These are phyloP conservation scores for Thamnidium elegans DNA, from an alignment of 192 early-diverging fungal genomes.

Conservation along the genomic window DNA sequence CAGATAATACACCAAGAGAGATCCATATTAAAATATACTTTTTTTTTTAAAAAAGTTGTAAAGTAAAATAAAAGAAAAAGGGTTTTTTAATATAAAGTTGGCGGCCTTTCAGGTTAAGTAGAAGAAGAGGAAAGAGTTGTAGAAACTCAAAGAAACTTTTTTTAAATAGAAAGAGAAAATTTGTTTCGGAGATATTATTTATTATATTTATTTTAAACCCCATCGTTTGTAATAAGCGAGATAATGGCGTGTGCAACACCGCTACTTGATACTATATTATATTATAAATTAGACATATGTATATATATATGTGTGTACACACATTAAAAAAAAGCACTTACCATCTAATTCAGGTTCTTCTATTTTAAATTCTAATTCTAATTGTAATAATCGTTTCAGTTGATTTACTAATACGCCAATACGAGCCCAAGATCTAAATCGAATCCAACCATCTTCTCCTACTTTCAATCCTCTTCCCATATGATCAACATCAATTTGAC, in stretches of 20 bases:
- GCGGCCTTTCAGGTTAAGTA: neutral
- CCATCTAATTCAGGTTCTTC: slow-evolving; percentile 57
- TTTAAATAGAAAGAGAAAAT: neutral
- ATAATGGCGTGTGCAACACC: slow-evolving; percentile 29
- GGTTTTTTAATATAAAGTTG: neutral
- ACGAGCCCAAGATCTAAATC: slow-evolving; percentile 70
- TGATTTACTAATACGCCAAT: slow-evolving; percentile 75
- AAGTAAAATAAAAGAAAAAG: slow-evolving; percentile 7
- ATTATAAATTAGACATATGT: neutral
- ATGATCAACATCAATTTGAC: slow-evolving; percentile 69
- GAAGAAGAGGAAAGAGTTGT: neutral
- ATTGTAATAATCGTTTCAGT: slow-evolving; percentile 68
- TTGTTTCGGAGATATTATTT: neutral
- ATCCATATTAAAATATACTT: slow-evolving; percentile 24
- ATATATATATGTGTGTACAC: no score
- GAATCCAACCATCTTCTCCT: slow-evolving; percentile 54
- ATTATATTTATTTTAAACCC: slow-evolving; percentile 3
- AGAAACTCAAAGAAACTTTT: neutral
- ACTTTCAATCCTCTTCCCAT: slow-evolving; percentile 59
- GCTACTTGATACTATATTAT: slow-evolving; percentile 15
- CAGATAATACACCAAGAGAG: slow-evolving; percentile 41
- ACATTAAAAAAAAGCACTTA: slow-evolving; percentile 14
- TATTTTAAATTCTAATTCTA: slow-evolving; percentile 69
- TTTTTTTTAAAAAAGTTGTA: neutral
- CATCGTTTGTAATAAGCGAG: slow-evolving; percentile 22